Base-by-base conservation (phyloP, 208 protist species). In the Angomonas ambiguus region DNA sequence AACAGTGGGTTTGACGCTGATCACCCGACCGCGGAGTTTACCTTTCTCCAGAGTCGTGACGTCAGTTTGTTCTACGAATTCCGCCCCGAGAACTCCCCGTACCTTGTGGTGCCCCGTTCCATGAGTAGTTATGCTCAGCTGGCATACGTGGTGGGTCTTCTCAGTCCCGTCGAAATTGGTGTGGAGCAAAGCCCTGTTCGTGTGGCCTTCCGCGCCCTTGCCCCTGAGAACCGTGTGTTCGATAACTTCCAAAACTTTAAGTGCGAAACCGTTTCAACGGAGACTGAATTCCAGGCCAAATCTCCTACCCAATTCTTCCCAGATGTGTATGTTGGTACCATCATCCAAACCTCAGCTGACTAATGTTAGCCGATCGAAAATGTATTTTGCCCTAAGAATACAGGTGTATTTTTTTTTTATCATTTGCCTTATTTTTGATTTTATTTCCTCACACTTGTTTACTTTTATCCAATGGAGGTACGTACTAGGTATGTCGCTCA, bases 1-100 rank as follows among this genome's bases (percentile, higher is more conserved):
- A 94, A 94, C 79, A 87, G 77, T 65, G 76, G 79, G 25, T 85
- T 91, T 63, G 83, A 95, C 64, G 79, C 71, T 10, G 84, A 92
- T 53, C 82, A 93, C 62, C 86, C 89, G n/a, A 77, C 70, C 0
- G 67, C 72, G 10, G 79, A 86, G 53, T 95, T 82, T 65, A 75
- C 76, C 38, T 93, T 95, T 63, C 77, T 91, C 45, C 72, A 90
- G 72, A 74, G 62, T 56, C 84, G 85, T 28, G 85, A 92, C 56
- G 76, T 87, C 35, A 85, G 75, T 59, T 80, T 95, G 74, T 87
- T 89, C 71, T 92, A 85, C 69, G 77, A 87, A 65, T 88, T 95
- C 56, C 31, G 68, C 28, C 82, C 83, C 8, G 76, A 87, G 65
- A 78, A 82, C 62, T 91, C 89, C n/a, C 84, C 84, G 30, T 94